These are phyloP conservation scores for Parsonsia alboflavescens DNA, from an alignment of 257 asterid species.

Conservation along the genomic window DNA sequence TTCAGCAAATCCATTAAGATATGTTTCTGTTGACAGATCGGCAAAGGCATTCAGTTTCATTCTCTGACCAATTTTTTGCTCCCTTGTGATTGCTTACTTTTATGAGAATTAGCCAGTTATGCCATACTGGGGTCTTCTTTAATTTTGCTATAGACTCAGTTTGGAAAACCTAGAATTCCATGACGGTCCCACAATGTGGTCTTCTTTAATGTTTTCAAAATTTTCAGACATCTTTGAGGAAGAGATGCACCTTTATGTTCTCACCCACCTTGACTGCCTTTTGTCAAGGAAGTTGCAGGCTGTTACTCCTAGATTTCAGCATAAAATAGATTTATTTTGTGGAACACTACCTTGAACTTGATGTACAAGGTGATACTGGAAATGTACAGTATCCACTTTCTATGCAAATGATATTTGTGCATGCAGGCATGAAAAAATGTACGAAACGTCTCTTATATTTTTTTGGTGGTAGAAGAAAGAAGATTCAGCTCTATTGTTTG, in stretches of 20 bases:
- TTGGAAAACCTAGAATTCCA: neutral
- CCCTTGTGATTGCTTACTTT: neutral
- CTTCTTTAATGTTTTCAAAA: no score
- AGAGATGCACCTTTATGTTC: neutral
- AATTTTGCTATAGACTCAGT: neutral
- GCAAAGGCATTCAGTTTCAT: neutral
- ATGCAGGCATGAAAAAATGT: neutral
- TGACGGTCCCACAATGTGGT: no score
- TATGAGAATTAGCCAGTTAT: neutral
- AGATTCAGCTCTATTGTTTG: neutral
- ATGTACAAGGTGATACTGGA: neutral
- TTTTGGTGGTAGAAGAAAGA: no score
- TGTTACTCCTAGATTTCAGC: neutral
- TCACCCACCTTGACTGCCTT: neutral
- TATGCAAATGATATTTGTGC: neutral
- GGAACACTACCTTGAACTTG: neutral
- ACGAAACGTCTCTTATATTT: neutral
- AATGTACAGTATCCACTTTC: neutral
- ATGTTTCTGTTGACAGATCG: slow-evolving; percentile 1
- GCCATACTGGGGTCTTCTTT: neutral
- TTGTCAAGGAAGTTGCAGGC: neutral
- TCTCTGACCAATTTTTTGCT: neutral
- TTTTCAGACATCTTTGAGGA: no score
- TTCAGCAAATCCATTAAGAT: slow-evolving; percentile 39
- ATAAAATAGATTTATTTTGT: neutral